Conservation (phyloP, 2,329 filamentous ascomycete genomes). For the Ceratocystis cacaofunesta region DNA sequence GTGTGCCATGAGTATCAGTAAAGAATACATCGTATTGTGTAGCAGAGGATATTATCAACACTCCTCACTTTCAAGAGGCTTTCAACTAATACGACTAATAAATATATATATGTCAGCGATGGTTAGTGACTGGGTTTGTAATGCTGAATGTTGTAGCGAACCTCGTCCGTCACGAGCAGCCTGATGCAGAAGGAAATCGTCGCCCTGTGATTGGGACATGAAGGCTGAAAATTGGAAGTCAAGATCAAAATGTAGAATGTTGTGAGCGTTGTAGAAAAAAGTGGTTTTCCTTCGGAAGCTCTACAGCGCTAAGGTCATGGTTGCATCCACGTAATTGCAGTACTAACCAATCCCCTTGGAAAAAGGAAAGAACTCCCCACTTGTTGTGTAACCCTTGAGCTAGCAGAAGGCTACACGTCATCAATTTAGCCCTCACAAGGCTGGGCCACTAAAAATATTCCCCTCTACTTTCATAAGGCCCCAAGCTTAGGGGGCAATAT, state of each 20-base stretch:
- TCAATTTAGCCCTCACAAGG: neutral
- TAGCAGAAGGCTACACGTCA: neutral
- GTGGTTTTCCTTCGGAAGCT: neutral
- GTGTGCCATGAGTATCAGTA: neutral
- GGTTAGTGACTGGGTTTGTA: neutral
- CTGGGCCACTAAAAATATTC: neutral
- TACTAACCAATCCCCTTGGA: no score
- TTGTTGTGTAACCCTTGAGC: slow-evolving; percentile 2
- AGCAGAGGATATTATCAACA: neutral
- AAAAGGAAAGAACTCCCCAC: no score
- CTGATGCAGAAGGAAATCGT: slow-evolving; percentile 73
- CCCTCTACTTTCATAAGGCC: neutral
- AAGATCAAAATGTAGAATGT: neutral
- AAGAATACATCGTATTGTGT: neutral
- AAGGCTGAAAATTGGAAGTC: neutral
- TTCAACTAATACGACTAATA: slow-evolving; percentile 2
- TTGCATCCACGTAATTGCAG: no score
- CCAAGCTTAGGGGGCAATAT: no score
- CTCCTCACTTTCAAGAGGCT: slow-evolving; percentile 9
- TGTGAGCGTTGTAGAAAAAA: neutral
- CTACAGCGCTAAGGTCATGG: neutral
- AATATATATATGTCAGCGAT: neutral
- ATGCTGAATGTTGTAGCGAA: slow-evolving; percentile 29
- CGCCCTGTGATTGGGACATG: slow-evolving; percentile 23
- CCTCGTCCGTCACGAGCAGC: slow-evolving; percentile 74